Evolutionary conservation across 257 asterid genomes (phyloP), one percentile per base, ranked within the genome.

Genomic region (Solanum paucissectum): DNA sequence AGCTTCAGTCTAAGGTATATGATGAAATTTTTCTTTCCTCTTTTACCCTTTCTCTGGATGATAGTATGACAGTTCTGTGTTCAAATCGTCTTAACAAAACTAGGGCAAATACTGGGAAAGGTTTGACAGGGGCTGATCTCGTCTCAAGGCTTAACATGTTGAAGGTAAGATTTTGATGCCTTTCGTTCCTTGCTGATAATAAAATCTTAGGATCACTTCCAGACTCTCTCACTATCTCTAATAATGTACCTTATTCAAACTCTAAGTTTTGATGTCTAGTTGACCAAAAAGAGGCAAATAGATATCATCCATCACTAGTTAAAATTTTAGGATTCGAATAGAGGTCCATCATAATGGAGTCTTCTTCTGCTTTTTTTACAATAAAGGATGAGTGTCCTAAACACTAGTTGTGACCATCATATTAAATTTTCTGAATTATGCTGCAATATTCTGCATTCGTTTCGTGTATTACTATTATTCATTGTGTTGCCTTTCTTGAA

Each of bases 61-160:
- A 83, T 83, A 49, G 88, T 83, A 49, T 87, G 62, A 82, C 68
- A 84, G 40, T 86, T 87, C 55, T 84, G 84, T 90, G 76, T 88
- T 86, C 87, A 76, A 86, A 55, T 86, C 86, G 12, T 84, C 32
- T 90, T 88, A 90, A 88, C 60, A 72, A 85, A 77, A 58, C 55
- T 93, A 96, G 99, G 93, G 99, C 98, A 89, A 96, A 96, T 86
- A 91, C 92, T 6, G 89, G 91, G 49, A 94, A 90, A 92, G 96
- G 98, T 88, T 94, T 92, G 93, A 88, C 94, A 81, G 92, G 98
- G 92, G 90, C 89, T 18, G 96, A 95, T 87, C 95, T 96, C 25
- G 90, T 94, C 82, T 83, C 83, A 69, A 91, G 93, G 87, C 98
- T 96, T 86, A 93, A 91, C 66, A 89, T 49, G 85, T 93, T 94